Percentiles rank a stretch among this genome's conserved stretches.
Conservation (phyloP, 2,329 filamentous ascomycete genomes). For the Cordyceps javanica region DNA sequence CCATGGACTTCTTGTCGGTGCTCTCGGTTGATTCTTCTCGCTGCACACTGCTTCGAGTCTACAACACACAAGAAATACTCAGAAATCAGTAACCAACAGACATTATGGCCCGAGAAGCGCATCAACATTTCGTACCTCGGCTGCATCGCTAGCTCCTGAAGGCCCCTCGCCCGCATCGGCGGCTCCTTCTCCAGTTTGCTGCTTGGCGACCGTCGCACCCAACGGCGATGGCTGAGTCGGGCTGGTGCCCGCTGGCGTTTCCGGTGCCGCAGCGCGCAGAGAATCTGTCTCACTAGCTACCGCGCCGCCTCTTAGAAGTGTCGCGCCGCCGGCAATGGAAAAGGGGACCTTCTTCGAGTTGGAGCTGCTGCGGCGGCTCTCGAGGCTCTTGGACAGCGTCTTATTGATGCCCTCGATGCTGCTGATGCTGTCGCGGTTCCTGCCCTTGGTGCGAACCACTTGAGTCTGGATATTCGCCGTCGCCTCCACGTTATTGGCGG, state of each 20-base stretch:
- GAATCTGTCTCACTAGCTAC: slow-evolving; percentile 55
- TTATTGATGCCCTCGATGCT: slow-evolving; percentile 69
- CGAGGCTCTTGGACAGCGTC: slow-evolving; percentile 78
- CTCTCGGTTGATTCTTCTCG: slow-evolving; percentile 35
- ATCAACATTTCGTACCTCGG: slow-evolving; percentile 52
- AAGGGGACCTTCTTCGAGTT: slow-evolving; percentile 72
- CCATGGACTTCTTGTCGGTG: slow-evolving; percentile 44
- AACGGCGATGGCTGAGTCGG: slow-evolving; percentile 32
- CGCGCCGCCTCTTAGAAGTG: slow-evolving; percentile 42
- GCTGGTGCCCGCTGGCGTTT: slow-evolving; percentile 33
- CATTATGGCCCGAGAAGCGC: slow-evolving; percentile 42
- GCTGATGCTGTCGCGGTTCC: slow-evolving; percentile 39
- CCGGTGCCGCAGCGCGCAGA: slow-evolving; percentile 42
- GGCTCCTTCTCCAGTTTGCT: slow-evolving; percentile 10
- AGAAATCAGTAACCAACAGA: slow-evolving; percentile 8
- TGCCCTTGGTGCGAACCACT: slow-evolving; percentile 38
- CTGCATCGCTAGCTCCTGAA: slow-evolving; percentile 20
- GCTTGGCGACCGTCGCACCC: slow-evolving; percentile 17
- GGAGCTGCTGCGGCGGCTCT: slow-evolving; percentile 84
- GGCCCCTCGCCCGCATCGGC: slow-evolving; percentile 13
- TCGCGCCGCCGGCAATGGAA: slow-evolving; percentile 35
- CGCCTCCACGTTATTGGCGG: slow-evolving; percentile 79
- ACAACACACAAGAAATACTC: slow-evolving; percentile 4
- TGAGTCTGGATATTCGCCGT: slow-evolving; percentile 63
- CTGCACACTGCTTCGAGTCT: slow-evolving; percentile 25